phyloP scores from a whole-genome alignment of 768 basidiomycete genomes.

The Udeniomyces megalosporus region DNA sequence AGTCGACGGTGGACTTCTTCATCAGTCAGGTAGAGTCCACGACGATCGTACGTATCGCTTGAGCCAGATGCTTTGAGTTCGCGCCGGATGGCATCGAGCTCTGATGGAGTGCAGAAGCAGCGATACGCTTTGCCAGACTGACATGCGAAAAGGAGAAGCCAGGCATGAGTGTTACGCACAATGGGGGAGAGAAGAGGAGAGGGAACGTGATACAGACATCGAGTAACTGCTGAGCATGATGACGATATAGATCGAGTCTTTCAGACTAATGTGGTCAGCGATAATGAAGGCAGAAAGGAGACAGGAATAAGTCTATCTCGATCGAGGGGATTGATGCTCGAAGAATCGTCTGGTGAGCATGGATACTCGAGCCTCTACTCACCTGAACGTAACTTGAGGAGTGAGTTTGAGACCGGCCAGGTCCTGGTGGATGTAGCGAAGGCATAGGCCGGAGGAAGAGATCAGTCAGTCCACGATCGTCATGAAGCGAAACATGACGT shows the following conservation, averaged over 20 bases:
- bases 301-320: too few relatives aligned
- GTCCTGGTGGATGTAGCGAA: conserved; percentile 38
- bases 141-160: neutral
- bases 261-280: conserved; percentile 74
- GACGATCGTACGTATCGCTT: conserved; percentile 67
- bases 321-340: too few relatives aligned
- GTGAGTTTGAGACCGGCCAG: too few relatives aligned
- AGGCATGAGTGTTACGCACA: neutral
- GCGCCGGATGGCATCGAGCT: conserved; percentile 50
- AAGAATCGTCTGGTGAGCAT: too few relatives aligned
- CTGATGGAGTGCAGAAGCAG: conserved; percentile 75
- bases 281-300: too few relatives aligned
- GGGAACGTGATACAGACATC: conserved; percentile 39
- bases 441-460: too few relatives aligned
- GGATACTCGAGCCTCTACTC: conserved; percentile 13
- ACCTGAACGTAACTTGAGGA: conserved; percentile 86
- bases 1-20: conserved; percentile 67
- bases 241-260: conserved; percentile 65
- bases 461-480: too few relatives aligned
- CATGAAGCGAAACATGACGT: too few relatives aligned
- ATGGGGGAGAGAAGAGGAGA: neutral
- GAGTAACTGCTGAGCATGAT: conserved; percentile 55
- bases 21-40: conserved; percentile 68
- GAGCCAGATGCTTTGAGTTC: conserved; percentile 56
- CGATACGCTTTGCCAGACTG: conserved; percentile 81